Base-by-base conservation (phyloP, 768 basidiomycete species). In the Trametes elegans region DNA sequence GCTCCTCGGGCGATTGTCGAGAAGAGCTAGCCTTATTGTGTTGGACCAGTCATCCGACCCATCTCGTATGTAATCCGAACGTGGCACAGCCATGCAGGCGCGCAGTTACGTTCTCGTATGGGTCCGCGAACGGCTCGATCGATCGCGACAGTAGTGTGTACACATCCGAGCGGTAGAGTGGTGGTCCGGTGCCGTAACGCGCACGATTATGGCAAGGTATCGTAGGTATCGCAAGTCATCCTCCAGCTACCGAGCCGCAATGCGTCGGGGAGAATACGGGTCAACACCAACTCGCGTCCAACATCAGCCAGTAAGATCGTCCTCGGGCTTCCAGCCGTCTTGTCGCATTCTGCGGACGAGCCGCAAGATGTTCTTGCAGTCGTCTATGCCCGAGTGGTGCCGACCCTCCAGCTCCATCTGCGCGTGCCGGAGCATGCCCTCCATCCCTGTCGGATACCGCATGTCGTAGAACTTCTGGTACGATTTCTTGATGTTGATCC, bases 361-460 rank as follows among this genome's bases (percentile, higher is more conserved):
- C 27, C 64, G 57, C 55, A 67, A 36, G 49, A 69, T 66, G 48
- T 69, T 69, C 55, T 43, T 64, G 55, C 68, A 69, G 54, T 69
- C 68, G 45, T 69, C 68, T 29, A 69, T 69, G 3, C 68, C 68
- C 23, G 66, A 67, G 28, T 69, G 68, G 31, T 69, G 65, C 35
- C 66, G 63, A 13, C 66, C 66, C 54, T 63, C 67, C 27, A 68
- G 50, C 27, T 58, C 47, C 45, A 69, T 55, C 24, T 54, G 43
- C 53, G 65, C 58, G 39, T 56, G 42, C 10, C 44, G 46, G 19
- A 68, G 62, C 68, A 69, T 69, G 19, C 47, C 54, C 10, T 49
- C 42, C 68, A 69, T 67, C 19, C 60, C 65, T 31, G 53, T 57
- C 27, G 63, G 36, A 32, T 57, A 41, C 11, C 57, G 56, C 16